Evolutionary conservation across 805 yeast species (phyloP), one percentile per base, ranked within the genome.

Genomic region (Myxozyma monticola): DNA sequence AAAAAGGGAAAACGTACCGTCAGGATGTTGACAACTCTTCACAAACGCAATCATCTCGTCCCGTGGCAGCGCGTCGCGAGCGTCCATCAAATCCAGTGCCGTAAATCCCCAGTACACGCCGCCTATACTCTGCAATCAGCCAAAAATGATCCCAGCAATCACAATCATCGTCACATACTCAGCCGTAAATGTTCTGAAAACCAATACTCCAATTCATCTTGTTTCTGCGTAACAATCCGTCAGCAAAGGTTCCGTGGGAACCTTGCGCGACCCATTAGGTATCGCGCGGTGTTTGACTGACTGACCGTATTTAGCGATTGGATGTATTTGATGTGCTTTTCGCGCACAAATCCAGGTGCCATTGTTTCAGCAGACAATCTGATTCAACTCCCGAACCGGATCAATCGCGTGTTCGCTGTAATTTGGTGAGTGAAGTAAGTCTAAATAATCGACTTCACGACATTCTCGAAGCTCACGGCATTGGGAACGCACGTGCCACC

Each of bases 21-120:
- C 56, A 2, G 59, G 39, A 20, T 60, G 76, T 67, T 78, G 81
- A 64, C 98, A 91, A 12, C 75, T 69, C 60, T 79, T 47, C 2
- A 91, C 86, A 65, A 83, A 93, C n/a, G 72, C 68, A 1, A 86
- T 67, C 12, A 91, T 79, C 5, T 84, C 86, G 0, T 74, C 69
- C 45, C 74, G 72, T n/a, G 81, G 74, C 49, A 91, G 77, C 0
- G 81, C 77, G 12, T 77, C 77, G 29, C 75, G 68, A 2, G 82
- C 71, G 25, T 76, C 73, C 68, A 91, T 64, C 1, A 84, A 68
- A 42, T 78, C 77, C 28, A 90, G 67, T 0, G 96, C 88, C 15
- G 85, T 84, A 2, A 88, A 71, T 0, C 97, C 98, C 99, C 99
- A 93, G 66, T 93, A 93, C 0, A 93, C 75, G 1, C 98, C 99